Evolutionary conservation across 2,329 filamentous ascomycete genomes (phyloP).

Genomic region (Cercospora zeae-maydis): DNA sequence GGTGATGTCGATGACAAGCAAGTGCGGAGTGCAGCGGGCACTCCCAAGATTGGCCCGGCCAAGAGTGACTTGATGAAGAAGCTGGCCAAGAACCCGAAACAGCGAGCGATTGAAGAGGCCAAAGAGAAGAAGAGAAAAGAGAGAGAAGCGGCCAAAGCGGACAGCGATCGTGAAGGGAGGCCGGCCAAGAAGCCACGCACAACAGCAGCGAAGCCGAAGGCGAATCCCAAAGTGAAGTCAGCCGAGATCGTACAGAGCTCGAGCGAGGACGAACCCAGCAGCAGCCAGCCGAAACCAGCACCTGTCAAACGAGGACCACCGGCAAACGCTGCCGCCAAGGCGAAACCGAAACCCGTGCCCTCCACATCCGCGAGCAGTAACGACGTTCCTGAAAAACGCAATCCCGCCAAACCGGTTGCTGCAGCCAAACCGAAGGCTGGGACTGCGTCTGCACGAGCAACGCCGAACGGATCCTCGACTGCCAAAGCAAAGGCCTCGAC

Average conservation of each 20-base stretch:
- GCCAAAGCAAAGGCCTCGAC: slow-evolving; percentile 6
- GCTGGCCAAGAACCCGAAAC: slow-evolving; percentile 40
- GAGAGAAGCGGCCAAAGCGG: slow-evolving; percentile 35
- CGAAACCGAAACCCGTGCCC: slow-evolving; percentile 18
- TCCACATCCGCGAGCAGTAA: slow-evolving; percentile 24
- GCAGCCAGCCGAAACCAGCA: slow-evolving; percentile 23
- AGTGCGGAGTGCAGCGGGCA: slow-evolving; percentile 24
- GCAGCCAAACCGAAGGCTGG: slow-evolving; percentile 6
- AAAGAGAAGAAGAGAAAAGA: slow-evolving; percentile 48
- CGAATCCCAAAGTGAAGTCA: slow-evolving; percentile 49
- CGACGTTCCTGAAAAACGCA: slow-evolving; percentile 26
- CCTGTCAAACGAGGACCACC: slow-evolving; percentile 16
- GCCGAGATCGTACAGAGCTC: slow-evolving; percentile 54
- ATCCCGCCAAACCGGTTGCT: background rate
- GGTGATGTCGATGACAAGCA: slow-evolving; percentile 20
- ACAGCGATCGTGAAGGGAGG: slow-evolving; percentile 30
- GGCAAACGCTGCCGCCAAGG: slow-evolving; percentile 20
- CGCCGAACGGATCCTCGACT: background rate
- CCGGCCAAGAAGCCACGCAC: slow-evolving; percentile 30
- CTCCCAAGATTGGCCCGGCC: slow-evolving; percentile 27
- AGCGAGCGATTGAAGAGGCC: slow-evolving; percentile 38
- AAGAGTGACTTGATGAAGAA: slow-evolving; percentile 21
- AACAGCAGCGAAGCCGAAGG: slow-evolving; percentile 30
- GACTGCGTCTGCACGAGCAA: background rate
- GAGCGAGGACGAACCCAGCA: slow-evolving; percentile 38